Conservation (phyloP, 2,329 filamentous ascomycete genomes). For the Colletotrichum godetiae region DNA sequence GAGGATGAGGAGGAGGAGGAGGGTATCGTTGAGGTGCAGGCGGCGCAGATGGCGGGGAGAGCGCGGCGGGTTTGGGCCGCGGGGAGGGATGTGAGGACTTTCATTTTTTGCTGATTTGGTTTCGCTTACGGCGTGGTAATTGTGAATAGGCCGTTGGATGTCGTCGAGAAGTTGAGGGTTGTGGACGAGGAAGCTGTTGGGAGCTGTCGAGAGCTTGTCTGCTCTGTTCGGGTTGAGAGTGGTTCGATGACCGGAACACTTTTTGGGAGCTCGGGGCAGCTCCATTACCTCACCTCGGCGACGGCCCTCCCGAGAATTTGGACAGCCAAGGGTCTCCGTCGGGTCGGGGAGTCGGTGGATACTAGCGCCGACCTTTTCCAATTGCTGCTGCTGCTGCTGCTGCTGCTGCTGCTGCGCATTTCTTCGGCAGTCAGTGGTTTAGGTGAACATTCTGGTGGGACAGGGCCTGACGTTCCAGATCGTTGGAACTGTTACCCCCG, state of each 20-base stretch:
- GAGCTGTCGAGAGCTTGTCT: slow-evolving; percentile 18
- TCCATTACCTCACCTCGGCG: slow-evolving; percentile 24
- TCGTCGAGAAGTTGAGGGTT: background rate
- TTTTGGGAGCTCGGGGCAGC: slow-evolving; percentile 19
- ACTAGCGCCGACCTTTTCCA: slow-evolving; percentile 10
- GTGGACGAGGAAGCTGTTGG: background rate
- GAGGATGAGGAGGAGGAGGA: slow-evolving; percentile 13
- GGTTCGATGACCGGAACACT: slow-evolving; percentile 20
- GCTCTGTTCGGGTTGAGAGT: slow-evolving; percentile 3
- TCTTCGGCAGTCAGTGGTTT: background rate
- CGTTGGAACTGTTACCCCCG: background rate
- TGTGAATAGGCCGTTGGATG: background rate
- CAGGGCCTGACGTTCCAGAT: background rate
- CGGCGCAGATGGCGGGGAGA: slow-evolving; percentile 30
- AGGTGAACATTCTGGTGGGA: background rate
- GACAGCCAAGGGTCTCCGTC: background rate
- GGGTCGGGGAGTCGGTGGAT: slow-evolving; percentile 23
- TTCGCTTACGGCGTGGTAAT: too few relatives aligned
- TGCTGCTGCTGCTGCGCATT: background rate
- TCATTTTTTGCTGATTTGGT: slow-evolving; percentile 11
- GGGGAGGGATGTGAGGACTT: slow-evolving; percentile 17
- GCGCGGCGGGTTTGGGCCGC: slow-evolving; percentile 3
- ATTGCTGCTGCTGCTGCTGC: background rate
- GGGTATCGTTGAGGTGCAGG: slow-evolving; percentile 33
- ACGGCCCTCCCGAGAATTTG: background rate